Conservation (phyloP, 2,329 filamentous ascomycete genomes). For the Pseudocercospora fijiensis region DNA sequence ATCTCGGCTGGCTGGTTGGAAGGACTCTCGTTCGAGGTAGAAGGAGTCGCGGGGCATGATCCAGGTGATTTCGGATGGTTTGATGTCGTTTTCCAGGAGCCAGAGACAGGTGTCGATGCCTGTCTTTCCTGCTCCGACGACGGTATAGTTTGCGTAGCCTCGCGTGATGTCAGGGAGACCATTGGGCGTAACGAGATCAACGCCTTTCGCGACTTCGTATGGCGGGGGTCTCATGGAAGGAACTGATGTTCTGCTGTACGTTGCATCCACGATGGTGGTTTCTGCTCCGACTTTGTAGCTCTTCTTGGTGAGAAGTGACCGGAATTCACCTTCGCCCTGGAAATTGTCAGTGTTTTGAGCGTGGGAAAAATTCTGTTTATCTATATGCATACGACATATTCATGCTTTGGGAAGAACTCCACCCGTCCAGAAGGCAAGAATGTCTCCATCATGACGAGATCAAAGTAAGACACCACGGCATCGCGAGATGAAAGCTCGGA, state of each 20-base stretch:
- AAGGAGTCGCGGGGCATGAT: constrained; percentile 27
- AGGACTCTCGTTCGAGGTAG: constrained; percentile 18
- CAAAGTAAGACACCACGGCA: constrained; percentile 23
- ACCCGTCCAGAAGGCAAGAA: constrained; percentile 26
- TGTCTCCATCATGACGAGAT: constrained; percentile 21
- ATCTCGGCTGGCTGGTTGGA: constrained; percentile 15
- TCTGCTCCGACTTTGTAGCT: constrained; percentile 9
- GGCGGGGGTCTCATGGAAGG: constrained; percentile 24
- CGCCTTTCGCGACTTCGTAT: constrained; percentile 14
- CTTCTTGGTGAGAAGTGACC: constrained; percentile 16
- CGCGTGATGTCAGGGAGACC: constrained; percentile 12
- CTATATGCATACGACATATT: constrained; percentile 11
- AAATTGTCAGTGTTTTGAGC: not conserved
- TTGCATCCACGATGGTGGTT: constrained; percentile 25
- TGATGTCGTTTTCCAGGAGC: constrained; percentile 21
- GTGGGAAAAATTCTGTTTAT: too few relatives aligned
- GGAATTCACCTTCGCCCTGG: constrained; percentile 16
- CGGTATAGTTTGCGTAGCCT: constrained; percentile 20
- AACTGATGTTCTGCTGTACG: constrained; percentile 22
- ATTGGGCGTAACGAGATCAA: constrained; percentile 18
- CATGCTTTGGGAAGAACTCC: constrained; percentile 22
- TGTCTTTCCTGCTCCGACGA: constrained; percentile 27
- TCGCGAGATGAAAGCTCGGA: constrained; percentile 19
- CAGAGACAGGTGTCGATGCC: constrained; percentile 26
- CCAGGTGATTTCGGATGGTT: constrained; percentile 21